phyloP scores from a whole-genome alignment of 352 stramenopile species.

The Pythium rhizo-oryzae region DNA sequence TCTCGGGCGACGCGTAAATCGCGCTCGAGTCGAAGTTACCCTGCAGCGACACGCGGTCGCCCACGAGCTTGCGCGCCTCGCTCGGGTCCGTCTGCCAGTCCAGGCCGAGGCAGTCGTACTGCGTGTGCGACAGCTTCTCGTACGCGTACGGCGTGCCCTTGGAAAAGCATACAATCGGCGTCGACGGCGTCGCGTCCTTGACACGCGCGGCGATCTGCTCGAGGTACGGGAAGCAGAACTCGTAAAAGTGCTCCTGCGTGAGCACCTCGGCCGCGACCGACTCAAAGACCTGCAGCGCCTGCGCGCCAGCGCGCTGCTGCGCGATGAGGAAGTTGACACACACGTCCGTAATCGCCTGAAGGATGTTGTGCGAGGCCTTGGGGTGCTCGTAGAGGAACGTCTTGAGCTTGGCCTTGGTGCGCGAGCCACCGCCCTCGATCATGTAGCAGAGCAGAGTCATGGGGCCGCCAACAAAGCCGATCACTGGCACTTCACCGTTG shows the following conservation, averaged over 20 bases:
- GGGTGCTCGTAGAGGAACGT: constrained; percentile 96
- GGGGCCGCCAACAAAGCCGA: constrained; percentile 97
- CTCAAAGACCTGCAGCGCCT: constrained; percentile 98
- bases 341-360: constrained; percentile 95
- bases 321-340: constrained; percentile 96
- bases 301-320: constrained; percentile 93
- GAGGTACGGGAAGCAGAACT: constrained; percentile 94
- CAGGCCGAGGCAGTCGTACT: constrained; percentile 96
- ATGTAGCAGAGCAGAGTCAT: constrained; percentile 99
- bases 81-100: constrained; percentile 94
- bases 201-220: constrained; percentile 78
- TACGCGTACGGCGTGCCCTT: constrained; percentile 87
- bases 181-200: constrained; percentile 64
- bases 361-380: constrained; percentile 88
- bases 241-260: constrained; percentile 94
- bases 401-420: constrained; percentile 94
- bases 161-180: constrained; percentile 84
- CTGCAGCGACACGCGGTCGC: constrained; percentile 81
- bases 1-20: constrained; percentile 86
- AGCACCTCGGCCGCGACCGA: constrained; percentile 95
- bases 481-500: constrained; percentile 94
- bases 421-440: constrained; percentile 96
- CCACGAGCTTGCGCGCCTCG: constrained; percentile 78
- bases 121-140: constrained; percentile 65
- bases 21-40: constrained; percentile 93